Evolutionary conservation across 2,329 filamentous ascomycete species (phyloP).

Genomic region (Arthrocladium fulminans): DNA sequence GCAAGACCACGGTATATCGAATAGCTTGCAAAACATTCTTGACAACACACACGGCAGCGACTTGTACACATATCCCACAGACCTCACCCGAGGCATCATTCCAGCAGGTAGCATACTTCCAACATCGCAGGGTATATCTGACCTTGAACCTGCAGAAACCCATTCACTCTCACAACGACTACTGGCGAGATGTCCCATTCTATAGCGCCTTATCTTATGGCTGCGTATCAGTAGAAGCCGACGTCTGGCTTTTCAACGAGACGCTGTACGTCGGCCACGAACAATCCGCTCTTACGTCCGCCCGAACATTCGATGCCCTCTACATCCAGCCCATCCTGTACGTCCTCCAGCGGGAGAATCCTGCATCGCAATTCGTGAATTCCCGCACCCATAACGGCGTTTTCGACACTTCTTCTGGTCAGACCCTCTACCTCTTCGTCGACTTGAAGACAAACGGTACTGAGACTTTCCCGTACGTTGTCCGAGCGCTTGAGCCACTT

Average conservation of each 20-base stretch:
- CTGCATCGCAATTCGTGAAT: conserved; percentile 41
- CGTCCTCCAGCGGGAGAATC: conserved; percentile 49
- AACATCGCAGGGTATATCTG: neutral
- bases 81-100: conserved; percentile 31
- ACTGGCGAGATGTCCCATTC: conserved; percentile 34
- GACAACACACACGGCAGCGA: conserved; percentile 19
- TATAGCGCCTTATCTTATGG: conserved; percentile 33
- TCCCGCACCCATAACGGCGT: conserved; percentile 50
- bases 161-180: conserved; percentile 38
- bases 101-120: conserved; percentile 26
- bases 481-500: conserved; percentile 49
- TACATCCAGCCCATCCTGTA: conserved; percentile 45
- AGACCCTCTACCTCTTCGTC: conserved; percentile 57
- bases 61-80: conserved; percentile 27
- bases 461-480: conserved; percentile 48
- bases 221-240: conserved; percentile 38
- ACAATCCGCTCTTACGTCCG: conserved; percentile 27
- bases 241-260: conserved; percentile 36
- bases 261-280: conserved; percentile 37
- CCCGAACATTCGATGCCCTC: conserved; percentile 34
- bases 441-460: conserved; percentile 53
- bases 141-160: conserved; percentile 17
- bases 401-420: conserved; percentile 46
- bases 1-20: conserved; percentile 2
- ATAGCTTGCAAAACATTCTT: conserved; percentile 21